Evolutionary conservation across 2,329 filamentous ascomycete species (phyloP).

Genomic region (Trichophyton verrucosum): DNA sequence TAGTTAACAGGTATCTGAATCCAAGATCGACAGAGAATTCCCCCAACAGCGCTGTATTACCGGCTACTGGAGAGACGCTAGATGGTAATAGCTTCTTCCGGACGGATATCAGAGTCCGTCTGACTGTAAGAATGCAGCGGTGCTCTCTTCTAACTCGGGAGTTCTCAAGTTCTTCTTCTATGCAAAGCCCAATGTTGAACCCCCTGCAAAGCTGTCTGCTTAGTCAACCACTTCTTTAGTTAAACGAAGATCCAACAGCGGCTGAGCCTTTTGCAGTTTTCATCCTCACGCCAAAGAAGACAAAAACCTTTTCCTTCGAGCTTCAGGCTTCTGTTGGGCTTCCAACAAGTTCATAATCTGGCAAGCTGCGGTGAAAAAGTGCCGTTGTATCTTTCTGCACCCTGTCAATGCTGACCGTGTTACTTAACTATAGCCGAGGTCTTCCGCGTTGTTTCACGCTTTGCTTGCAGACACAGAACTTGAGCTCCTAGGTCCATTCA

Average conservation of each 20-base stretch:
- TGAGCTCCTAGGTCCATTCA: background rate
- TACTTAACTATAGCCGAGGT: background rate
- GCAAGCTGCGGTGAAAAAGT: background rate
- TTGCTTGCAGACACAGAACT: background rate
- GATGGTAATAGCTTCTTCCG: background rate
- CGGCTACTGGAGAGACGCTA: background rate
- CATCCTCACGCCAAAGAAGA: background rate
- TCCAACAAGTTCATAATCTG: background rate
- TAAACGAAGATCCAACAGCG: no score
- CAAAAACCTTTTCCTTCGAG: background rate
- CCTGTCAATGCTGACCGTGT: no score
- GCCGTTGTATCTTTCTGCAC: background rate
- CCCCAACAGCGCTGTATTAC: background rate
- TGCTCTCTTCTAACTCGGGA: background rate
- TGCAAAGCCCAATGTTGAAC: background rate
- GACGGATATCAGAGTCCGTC: background rate
- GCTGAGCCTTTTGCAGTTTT: no score
- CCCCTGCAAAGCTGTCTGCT: background rate
- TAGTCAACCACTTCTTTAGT: background rate
- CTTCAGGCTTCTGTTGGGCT: background rate
- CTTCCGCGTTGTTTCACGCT: background rate
- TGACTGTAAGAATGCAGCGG: background rate
- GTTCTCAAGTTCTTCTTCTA: background rate
- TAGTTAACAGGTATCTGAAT: background rate
- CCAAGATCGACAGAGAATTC: no score